Conservation (phyloP, 73 alveolate species). For the Blepharisma japonicum region DNA sequence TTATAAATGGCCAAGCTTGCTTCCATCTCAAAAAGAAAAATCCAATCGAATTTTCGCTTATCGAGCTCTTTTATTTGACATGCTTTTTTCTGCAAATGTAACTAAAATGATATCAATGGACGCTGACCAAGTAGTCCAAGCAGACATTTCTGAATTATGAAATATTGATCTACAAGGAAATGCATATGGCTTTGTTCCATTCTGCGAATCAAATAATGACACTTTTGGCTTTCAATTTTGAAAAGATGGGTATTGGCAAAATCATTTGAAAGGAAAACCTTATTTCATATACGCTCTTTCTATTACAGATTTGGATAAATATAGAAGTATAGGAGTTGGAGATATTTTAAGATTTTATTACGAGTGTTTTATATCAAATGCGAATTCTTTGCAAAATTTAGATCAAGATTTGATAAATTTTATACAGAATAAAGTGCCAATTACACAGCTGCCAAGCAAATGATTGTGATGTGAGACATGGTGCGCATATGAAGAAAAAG, state of each 20-base stretch:
- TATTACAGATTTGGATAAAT: constrained; percentile 45
- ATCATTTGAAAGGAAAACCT: constrained; percentile 35
- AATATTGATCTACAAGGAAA: constrained; percentile 55
- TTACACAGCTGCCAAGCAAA: constrained; percentile 42
- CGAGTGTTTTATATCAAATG: constrained; percentile 49
- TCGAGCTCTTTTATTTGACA: constrained; percentile 63
- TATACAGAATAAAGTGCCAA: constrained; percentile 48
- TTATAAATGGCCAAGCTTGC: constrained; percentile 71
- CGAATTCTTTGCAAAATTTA: constrained; percentile 51
- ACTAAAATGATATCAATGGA: constrained; percentile 55
- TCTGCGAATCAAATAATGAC: constrained; percentile 54
- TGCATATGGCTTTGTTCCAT: constrained; percentile 56
- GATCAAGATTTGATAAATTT: constrained; percentile 69
- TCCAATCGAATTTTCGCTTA: constrained; percentile 63
- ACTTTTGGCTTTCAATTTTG: constrained; percentile 65
- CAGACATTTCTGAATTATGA: constrained; percentile 64
- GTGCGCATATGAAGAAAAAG: constrained; percentile 51
- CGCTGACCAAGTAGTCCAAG: constrained; percentile 57
- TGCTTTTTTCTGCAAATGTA: constrained; percentile 49
- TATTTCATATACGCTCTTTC: constrained; percentile 55
- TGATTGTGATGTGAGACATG: constrained; percentile 73
- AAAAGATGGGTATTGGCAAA: constrained; percentile 64
- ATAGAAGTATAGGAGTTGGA: constrained; percentile 36
- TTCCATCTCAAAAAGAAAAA: constrained; percentile 34
- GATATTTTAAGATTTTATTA: constrained; percentile 47